Evolutionary conservation across 2,329 filamentous ascomycete genomes (phyloP).

Genomic region (Paraconiothyrium sp.): DNA sequence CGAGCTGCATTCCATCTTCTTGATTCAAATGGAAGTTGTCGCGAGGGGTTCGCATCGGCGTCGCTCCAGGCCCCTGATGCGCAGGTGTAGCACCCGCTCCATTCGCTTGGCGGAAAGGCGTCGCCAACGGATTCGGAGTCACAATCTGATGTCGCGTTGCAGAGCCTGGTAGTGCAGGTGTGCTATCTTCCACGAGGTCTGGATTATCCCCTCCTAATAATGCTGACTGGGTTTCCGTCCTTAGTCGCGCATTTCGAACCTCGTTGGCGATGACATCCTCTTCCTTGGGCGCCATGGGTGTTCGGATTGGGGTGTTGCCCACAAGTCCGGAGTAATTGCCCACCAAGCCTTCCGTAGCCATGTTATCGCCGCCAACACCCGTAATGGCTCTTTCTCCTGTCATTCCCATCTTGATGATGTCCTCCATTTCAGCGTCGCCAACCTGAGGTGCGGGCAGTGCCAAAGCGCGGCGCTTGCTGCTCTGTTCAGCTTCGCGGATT

Average conservation of each 20-base stretch:
- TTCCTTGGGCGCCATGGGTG: constrained; percentile 87
- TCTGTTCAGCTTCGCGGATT: constrained; percentile 94
- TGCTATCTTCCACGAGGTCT: constrained; percentile 80
- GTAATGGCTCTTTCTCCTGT: constrained; percentile 86
- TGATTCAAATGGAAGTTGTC: constrained; percentile 87
- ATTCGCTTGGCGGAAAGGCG: constrained; percentile 74
- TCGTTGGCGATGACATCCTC: constrained; percentile 98
- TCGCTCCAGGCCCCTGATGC: constrained; percentile 72
- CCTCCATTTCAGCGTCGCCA: constrained; percentile 89
- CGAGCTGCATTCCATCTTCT: constrained; percentile 72
- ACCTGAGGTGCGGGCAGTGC: constrained; percentile 90
- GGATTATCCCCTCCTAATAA: constrained; percentile 94
- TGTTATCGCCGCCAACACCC: constrained; percentile 81
- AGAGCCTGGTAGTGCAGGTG: constrained; percentile 87
- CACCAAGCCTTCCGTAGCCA: constrained; percentile 84
- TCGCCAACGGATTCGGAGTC: constrained; percentile 97
- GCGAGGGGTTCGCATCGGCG: constrained; percentile 86
- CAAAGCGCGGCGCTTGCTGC: constrained; percentile 88
- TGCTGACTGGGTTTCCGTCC: constrained; percentile 94
- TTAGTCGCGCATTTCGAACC: constrained; percentile 88
- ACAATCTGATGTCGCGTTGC: constrained; percentile 81
- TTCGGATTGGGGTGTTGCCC: constrained; percentile 86
- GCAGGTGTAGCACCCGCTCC: constrained; percentile 74
- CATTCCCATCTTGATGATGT: constrained; percentile 99
- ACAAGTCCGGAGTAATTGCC: constrained; percentile 87